Evolutionary conservation across 177 flowering plant species (phyloP).

Genomic region (Vitis hybrid): DNA sequence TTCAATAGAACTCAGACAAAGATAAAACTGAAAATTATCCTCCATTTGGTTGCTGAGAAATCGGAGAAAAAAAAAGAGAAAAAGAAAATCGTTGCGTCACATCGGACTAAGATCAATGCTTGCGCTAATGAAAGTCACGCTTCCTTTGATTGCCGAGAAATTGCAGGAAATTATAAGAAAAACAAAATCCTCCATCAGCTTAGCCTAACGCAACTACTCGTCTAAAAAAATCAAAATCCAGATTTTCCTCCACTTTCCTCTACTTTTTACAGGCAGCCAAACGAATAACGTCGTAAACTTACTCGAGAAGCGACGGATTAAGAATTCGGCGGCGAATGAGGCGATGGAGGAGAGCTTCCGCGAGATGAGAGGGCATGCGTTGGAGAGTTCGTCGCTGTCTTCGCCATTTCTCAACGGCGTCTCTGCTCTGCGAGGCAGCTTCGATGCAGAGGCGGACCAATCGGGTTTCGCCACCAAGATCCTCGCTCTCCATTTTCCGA

Average conservation of each 20-base stretch:
- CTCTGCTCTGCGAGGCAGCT: slow-evolving; percentile 55
- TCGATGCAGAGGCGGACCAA: slow-evolving; percentile 67
- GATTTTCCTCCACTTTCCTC: neutral
- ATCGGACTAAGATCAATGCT: too few relatives aligned
- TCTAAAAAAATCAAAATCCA: neutral
- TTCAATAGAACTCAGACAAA: too few relatives aligned
- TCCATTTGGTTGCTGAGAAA: too few relatives aligned
- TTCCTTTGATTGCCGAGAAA: too few relatives aligned
- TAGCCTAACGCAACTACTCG: neutral
- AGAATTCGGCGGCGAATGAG: slow-evolving; percentile 78
- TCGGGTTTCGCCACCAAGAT: slow-evolving; percentile 22
- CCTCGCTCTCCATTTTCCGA: slow-evolving; percentile 9
- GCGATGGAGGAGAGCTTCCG: slow-evolving; percentile 64
- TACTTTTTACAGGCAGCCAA: neutral
- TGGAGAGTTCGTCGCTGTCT: slow-evolving; percentile 79
- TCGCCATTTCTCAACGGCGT: slow-evolving; percentile 74
- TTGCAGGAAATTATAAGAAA: too few relatives aligned
- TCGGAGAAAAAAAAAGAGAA: too few relatives aligned
- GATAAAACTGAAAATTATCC: too few relatives aligned
- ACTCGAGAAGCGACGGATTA: slow-evolving; percentile 86
- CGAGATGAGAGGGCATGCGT: slow-evolving; percentile 72
- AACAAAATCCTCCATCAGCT: too few relatives aligned
- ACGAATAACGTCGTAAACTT: slow-evolving; percentile 4
- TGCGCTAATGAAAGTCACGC: too few relatives aligned
- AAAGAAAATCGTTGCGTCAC: too few relatives aligned